Conservation (phyloP, 257 asterid species). For the Nicotiana knightiana region DNA sequence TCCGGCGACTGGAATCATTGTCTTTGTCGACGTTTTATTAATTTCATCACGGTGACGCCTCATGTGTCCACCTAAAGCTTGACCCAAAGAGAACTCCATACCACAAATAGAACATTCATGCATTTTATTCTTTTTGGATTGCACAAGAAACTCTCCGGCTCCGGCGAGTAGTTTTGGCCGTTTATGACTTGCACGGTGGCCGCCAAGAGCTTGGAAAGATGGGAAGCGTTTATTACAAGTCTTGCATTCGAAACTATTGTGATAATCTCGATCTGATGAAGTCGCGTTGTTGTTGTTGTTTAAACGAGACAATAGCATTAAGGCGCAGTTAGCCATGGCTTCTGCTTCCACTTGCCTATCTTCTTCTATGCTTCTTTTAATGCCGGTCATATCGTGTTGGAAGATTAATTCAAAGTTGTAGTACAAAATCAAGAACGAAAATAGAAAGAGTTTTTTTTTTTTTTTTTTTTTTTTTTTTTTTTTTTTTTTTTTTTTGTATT, state of each 20-base stretch:
- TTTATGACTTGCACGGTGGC: conserved; percentile 13
- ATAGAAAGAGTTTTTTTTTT: not conserved
- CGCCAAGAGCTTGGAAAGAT: conserved; percentile 11
- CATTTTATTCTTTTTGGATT: not conserved
- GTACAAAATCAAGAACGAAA: not conserved
- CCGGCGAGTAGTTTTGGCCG: not conserved
- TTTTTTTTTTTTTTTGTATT: not conserved
- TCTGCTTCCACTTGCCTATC: not conserved
- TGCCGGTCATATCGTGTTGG: not conserved
- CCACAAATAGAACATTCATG: conserved; percentile 6
- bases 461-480: not conserved
- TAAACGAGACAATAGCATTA: not conserved
- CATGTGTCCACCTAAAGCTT: conserved; percentile 15
- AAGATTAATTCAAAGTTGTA: no score
- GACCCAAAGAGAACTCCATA: not conserved
- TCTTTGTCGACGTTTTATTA: not conserved
- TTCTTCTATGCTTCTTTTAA: not conserved
- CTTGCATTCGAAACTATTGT: not conserved
- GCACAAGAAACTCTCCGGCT: not conserved
- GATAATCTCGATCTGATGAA: not conserved
- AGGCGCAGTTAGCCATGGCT: conserved; percentile 6
- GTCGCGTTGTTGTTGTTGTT: not conserved
- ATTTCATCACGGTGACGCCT: conserved; percentile 4
- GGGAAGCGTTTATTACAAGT: not conserved
- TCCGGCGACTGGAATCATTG: no score